Evolutionary conservation across 2,329 filamentous ascomycete genomes (phyloP), one percentile per base, ranked within the genome.

Genomic region (Fusarium fracticaudum): DNA sequence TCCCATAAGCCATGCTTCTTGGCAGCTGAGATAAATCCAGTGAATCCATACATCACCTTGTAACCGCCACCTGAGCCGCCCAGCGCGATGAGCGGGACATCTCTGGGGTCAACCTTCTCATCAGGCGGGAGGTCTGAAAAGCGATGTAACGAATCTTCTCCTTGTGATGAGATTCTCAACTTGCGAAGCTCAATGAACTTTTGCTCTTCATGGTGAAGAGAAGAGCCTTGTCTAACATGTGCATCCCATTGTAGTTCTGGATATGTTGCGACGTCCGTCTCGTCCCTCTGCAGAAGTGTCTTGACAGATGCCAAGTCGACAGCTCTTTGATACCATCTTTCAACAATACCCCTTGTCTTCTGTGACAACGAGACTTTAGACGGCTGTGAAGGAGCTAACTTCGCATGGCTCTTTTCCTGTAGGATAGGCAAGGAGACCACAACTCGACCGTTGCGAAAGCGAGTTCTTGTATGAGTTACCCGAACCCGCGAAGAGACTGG

Each of bases 41-140:
- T 3, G 2, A 78, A 76, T 4, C 76, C 76, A 9, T 78, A 77
- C 76, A 78, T 78, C 48, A 73, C 71, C 40, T 76, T 67, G 13
- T 78, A 78, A 0, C 76, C 76, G 0, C 76, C 76, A 8, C 76
- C 76, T 4, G 76, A 78, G 0, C 76, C 76, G 0, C 76, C 76
- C 0, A 78, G 37, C 0, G 76, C 75, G 13, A 78, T 40, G 5
- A 78, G 73, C 0, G 76, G 76, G 3, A 78, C 69, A 58, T 78
- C 75, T n/a, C 60, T 50, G 0, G 55, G 67, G 15, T 78, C 61
- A 4, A 77, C 64, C 3, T 24, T 50, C 12, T 78, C 74, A 5
- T 43, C 48, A 1, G 41, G 37, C 0, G 71, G 45, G 1, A 78
- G 53, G 0, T n/a, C 31, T 0, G 78, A 47, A 10, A 78, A 78